Base-by-base conservation (phyloP, 257 asterid species). In the Solanum megistacrolobum region DNA sequence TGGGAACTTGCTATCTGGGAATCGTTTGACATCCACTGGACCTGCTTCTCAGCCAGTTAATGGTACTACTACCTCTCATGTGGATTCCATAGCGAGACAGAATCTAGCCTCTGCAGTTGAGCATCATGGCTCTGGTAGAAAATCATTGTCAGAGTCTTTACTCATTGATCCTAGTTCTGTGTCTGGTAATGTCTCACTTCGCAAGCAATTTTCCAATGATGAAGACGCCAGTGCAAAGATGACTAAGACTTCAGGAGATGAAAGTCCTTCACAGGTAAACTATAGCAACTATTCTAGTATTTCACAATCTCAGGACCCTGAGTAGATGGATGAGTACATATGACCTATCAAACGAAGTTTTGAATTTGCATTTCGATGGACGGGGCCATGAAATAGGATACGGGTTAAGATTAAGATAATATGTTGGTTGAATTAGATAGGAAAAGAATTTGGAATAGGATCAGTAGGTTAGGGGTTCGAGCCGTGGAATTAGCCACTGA, bases 71-170 rank as follows among this genome's bases (percentile, higher is more conserved):
- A 87, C 90, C 88, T 92, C 91, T 62, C 93, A 92, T 86, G 90
- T 92, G 76, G 94, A 93, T 88, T 87, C 98, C 55, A 91, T 92
- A 75, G 91, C 96, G 3, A 94, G 94, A 87, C 96, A 92, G 55
- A 95, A 96, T 89, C 89, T 95, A 88, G 93, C 98, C 90, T 92
- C 98, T 38, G 98, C 92, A 25, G 89, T 94, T 38, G 99, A 95
- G 90, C 97, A 93, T 65, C 96, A 94, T 89, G 98, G 98, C 88
- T 96, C 99, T 89, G 99, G 99, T 91, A 88, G 99, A 92, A 97
- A 92, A 91, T 97, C 99, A 20, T 91, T 97, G 87, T 97, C 99
- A 25, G 98, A 97, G 85, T 95, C 99, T 85, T 93, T 96, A 88
- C 94, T 91, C 85, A 91, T 83, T 55, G 97, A 97, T 87, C 93